A percentile compares a stretch with the other conserved stretches of the same genome.
phyloP scores from a whole-genome alignment of 1,284 basidiomycete genomes.

The Moesziomyces sp. region DNA sequence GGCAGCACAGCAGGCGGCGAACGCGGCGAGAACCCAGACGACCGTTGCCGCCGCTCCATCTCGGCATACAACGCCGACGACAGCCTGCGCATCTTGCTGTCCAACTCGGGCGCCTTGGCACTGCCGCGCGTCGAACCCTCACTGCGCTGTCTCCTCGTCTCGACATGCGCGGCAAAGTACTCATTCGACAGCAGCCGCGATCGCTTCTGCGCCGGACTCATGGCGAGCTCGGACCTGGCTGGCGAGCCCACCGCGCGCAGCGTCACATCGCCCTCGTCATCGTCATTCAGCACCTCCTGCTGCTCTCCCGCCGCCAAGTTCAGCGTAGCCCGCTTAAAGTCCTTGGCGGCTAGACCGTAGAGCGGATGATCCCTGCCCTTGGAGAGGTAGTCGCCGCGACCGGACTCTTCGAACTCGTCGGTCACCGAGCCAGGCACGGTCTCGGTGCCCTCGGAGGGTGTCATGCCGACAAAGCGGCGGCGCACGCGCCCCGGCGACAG shows the following conservation, averaged over 20 bases:
- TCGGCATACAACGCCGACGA: slow-evolving; percentile 42
- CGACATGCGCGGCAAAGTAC: slow-evolving; percentile 31
- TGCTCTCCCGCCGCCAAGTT: slow-evolving; percentile 21
- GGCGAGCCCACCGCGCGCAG: slow-evolving; percentile 8
- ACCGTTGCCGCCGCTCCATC: slow-evolving; percentile 37
- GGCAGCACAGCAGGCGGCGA: slow-evolving; percentile 13
- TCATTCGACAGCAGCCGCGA: slow-evolving; percentile 33
- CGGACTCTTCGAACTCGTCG: slow-evolving; percentile 32
- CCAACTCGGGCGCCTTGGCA: slow-evolving; percentile 7
- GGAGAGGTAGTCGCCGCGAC: slow-evolving; percentile 35
- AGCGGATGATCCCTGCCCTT: slow-evolving; percentile 22
- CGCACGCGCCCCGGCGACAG: slow-evolving; percentile 17
- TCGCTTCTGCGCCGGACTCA: slow-evolving; percentile 37
- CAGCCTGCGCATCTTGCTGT: slow-evolving; percentile 31
- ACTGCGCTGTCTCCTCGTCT: slow-evolving; percentile 7
- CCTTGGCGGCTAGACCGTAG: slow-evolving; percentile 24
- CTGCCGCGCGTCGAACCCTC: neutral
- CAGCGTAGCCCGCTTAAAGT: slow-evolving; percentile 34
- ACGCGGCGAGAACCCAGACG: slow-evolving; percentile 26
- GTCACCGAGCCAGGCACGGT: slow-evolving; percentile 45
- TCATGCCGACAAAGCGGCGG: slow-evolving; percentile 19
- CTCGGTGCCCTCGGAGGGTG: slow-evolving; percentile 45
- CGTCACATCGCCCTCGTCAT: slow-evolving; percentile 17
- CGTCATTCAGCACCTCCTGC: slow-evolving; percentile 12
- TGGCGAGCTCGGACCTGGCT: neutral